Base-by-base conservation (phyloP, 345 rosid genomes). In the Salix koriyanagi region DNA sequence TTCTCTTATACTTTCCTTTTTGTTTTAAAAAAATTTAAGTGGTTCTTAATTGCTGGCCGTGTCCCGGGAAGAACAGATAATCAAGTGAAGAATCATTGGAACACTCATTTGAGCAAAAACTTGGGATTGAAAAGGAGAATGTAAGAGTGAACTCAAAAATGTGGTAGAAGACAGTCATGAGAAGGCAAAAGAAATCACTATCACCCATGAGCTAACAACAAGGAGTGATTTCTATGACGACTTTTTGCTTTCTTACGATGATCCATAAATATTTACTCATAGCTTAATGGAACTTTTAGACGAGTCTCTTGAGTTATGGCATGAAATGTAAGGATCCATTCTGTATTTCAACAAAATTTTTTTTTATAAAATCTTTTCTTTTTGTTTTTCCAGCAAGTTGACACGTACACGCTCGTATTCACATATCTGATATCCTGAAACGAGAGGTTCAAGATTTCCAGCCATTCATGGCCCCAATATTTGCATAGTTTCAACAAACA, bases 11-110 rank as follows among this genome's bases (percentile, higher is more conserved):
- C 30, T 28, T 28, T 28, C 30, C 30, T 28, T 28, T 28, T 28
- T n/a, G n/a, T 28, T 28, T 28, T 25, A 25, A 25, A 25, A 25
- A 25, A 8, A 5, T n/a, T 1, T 62, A 86, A 84, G 84, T 84
- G 83, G 89, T 84, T 87, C 16, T 66, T 86, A 14, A 84, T 83
- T 37, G 87, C 87, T 13, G 87, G 89, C 19, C 80, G 87, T 19
- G 80, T 86, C 65, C 86, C 87, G 0, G 87, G 89, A 36, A 84
- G 89, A 19, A 86, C 85, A 6, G 89, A 86, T 70, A 84, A 84
- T 76, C 85, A 84, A 76, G 89, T 84, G 79, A 86, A 86, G 77
- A 86, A 86, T 61, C 80, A 86, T 28, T 86, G 89, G 89, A 84
- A 86, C 83, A 70, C 84, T 74, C 81, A 74, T 70, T 83, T 86